Base-by-base conservation (phyloP, 176 grass and related monocot genomes). In the Guadua angustifolia region DNA sequence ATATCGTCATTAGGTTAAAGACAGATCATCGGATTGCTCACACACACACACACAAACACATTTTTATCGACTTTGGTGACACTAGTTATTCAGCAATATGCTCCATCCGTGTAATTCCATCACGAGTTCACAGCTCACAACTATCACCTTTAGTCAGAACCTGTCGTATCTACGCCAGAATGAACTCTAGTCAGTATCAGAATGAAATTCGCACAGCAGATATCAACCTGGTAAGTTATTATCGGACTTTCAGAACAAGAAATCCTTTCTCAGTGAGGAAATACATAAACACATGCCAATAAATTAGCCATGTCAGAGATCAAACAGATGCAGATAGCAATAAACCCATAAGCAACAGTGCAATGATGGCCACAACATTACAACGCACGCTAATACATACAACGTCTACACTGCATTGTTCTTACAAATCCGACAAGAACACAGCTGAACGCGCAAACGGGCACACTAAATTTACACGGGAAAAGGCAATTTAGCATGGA, bases 351-450 rank as follows among this genome's bases (percentile, higher is more conserved):
- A 1, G 42, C 53, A 49, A 62, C 66, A 77, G 1, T 53, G 7
- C 58, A 53, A 46, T 13, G 19, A 10, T 21, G 5, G 18, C n/a
- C 33, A 51, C 19, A 24, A 72, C 4, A 6, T 50, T 57, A 49
- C 26, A 22, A 32, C 58, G 17, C 36, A 68, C 59, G 66, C 46
- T 67, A 82, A 26, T 63, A 70, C 70, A 77, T 46, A 71, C 83
- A 64, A 0, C 25, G 39, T 10, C 45, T 45, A 38, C 49, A 39
- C n/a, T 35, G 50, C 29, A 73, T 22, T 7, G 36, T 72, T 73
- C 76, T 58, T 82, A 45, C 55, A 77, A 73, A 71, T 38, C 44
- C 72, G 43, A 62, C 52, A 69, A 53, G 18, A 71, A 38, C 45
- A 32, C 25, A 22, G 17, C 79, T 83, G 14, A 71, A 79, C 43